phyloP scores from a whole-genome alignment of 1,284 basidiomycete genomes.

The Apiotrichum akiyoshidainum region DNA sequence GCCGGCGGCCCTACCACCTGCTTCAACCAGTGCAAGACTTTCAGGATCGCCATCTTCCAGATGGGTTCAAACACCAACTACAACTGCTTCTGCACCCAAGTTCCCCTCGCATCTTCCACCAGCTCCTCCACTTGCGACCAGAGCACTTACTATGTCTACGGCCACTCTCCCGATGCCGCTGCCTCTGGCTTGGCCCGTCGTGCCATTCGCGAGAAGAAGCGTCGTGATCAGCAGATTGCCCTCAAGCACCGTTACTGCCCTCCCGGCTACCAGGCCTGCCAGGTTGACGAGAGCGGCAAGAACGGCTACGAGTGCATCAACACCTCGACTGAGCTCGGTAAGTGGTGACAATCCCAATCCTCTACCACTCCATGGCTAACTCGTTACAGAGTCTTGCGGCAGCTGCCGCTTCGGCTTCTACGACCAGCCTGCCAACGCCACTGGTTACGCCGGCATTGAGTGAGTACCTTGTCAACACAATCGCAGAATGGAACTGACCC shows the following conservation, averaged over 20 bases:
- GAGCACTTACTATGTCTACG: background rate
- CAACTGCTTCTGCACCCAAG: background rate
- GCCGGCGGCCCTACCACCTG: background rate
- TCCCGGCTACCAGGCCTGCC: background rate
- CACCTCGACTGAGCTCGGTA: background rate
- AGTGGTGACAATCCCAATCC: background rate
- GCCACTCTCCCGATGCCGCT: no score
- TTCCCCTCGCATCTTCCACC: background rate
- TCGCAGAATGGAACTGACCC: background rate
- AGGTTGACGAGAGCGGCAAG: background rate
- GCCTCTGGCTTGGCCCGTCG: no score
- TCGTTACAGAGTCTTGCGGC: slow-evolving; percentile 2
- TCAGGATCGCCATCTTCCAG: background rate
- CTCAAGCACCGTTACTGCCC: slow-evolving; percentile 5
- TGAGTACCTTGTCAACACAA: background rate
- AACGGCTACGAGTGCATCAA: slow-evolving; percentile 4
- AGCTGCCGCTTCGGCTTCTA: slow-evolving; percentile 3
- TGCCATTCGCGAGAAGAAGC: background rate
- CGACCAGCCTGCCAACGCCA: background rate
- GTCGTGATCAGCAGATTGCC: background rate
- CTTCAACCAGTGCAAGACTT: background rate
- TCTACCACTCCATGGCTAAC: background rate
- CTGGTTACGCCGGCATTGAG: background rate
- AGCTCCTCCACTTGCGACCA: background rate
- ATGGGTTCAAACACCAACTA: background rate